phyloP scores from a whole-genome alignment of 352 stramenopile genomes.

The Thalassiosira mediterranea region DNA sequence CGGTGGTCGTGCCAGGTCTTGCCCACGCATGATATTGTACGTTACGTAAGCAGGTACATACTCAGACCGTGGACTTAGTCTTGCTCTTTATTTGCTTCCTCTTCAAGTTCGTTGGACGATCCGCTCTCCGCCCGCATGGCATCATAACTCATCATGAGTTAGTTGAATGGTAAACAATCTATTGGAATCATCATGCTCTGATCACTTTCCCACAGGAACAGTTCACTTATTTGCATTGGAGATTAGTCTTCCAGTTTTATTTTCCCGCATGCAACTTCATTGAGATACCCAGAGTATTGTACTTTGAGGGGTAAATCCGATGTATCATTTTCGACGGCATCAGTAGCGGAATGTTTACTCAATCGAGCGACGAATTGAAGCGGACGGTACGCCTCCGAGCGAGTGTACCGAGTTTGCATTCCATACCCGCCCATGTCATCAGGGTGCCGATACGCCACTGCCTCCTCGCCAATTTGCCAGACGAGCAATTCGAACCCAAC shows the following conservation, averaged over 20 bases:
- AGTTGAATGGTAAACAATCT: no score
- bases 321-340: not conserved
- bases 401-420: slow-evolving; percentile 28
- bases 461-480: slow-evolving; percentile 65
- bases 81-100: no score
- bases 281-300: slow-evolving; percentile 28
- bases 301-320: slow-evolving; percentile 18
- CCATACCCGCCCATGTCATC: slow-evolving; percentile 30
- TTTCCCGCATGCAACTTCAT: slow-evolving; percentile 29
- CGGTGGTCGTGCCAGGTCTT: no score
- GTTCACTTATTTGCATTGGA: not conserved
- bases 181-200: no score
- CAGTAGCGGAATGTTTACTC: slow-evolving; percentile 1
- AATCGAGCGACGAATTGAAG: slow-evolving; percentile 73
- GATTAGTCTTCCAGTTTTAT: slow-evolving; percentile 10
- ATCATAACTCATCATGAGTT: no score
- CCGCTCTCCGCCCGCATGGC: no score
- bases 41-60: no score
- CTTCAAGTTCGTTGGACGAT: no score
- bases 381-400: slow-evolving; percentile 71
- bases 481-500: slow-evolving; percentile 65
- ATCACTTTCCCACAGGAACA: no score
- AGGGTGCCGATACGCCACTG: slow-evolving; percentile 56
- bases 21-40: no score
- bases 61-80: no score